Conservation (phyloP, 2,329 filamentous ascomycete genomes). For the Pseudogymnoascus destructans region DNA sequence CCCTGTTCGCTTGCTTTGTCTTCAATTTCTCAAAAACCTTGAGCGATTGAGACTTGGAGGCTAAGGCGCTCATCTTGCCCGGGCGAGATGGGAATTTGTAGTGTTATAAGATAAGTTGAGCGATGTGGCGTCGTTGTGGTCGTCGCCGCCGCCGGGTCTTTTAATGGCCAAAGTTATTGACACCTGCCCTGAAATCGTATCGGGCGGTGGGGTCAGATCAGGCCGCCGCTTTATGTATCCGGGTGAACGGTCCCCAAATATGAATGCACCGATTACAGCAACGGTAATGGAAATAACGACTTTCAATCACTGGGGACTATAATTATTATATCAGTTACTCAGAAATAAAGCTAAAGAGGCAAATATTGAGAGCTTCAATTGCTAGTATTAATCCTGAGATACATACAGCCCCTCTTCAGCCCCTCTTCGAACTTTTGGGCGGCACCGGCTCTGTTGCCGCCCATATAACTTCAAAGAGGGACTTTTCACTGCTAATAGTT, state of each 20-base stretch:
- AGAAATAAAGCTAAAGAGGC: not conserved
- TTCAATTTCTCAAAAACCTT: constrained; percentile 98
- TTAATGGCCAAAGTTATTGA: constrained; percentile 5
- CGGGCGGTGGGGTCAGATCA: constrained; percentile 4
- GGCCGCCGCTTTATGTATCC: not conserved
- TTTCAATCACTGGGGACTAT: not conserved
- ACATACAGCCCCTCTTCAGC: too few relatives aligned
- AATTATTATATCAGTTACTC: not conserved
- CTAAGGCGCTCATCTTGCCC: constrained; percentile 44
- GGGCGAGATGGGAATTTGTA: constrained; percentile 15
- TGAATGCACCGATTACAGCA: not conserved
- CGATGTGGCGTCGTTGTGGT: constrained; percentile 4
- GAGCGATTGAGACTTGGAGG: constrained; percentile 87
- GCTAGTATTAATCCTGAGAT: not conserved
- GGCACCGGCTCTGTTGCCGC: not conserved
- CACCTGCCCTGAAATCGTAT: constrained; percentile 9
- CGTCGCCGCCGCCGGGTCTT: not conserved
- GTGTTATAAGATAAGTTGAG: not conserved
- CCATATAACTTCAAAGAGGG: not conserved
- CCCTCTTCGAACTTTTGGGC: not conserved
- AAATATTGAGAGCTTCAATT: not conserved
- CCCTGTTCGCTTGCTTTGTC: constrained; percentile 88
- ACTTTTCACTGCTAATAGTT: not conserved
- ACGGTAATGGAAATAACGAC: not conserved
- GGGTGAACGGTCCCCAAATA: not conserved